Base-by-base conservation (phyloP, 2,329 filamentous ascomycete genomes). In the Bertia moriformis region DNA sequence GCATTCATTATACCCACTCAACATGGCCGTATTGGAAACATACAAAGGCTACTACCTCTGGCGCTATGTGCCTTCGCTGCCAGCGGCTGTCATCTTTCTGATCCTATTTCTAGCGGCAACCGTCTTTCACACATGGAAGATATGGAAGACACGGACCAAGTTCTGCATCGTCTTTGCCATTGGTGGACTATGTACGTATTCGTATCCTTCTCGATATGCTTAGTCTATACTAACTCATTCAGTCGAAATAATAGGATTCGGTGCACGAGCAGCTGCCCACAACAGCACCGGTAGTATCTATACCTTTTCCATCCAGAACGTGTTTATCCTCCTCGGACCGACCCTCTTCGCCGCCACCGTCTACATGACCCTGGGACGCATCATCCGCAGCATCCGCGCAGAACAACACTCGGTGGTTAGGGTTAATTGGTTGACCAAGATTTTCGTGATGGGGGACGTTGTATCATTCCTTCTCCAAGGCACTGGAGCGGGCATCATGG, bases 391-490 rank as follows among this genome's bases (percentile, higher is more conserved):
- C 37, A 53, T 63, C 3, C 53, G 55, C 18, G 60, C 52, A 18
- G 53, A 60, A 39, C 39, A 45, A 0, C 51, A 52, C 40, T 56
- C 56, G 2, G 38, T 61, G 20, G 50, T 63, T 15, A 50, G 43
- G 4, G 45, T 52, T 14, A 43, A 42, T 4, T 65, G 63, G 59
- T 50, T 75, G 4, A 74, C 71, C 3, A 67, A 62, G 40, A 56
- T 67, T 24, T 77, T 77, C 42, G 70, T 78, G 3, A 38, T 50
- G 4, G 68, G 70, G 22, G 72, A 77, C 44, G 49, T 74, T 3
- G 38, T 71, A 4, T 67, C 65, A 2, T 69, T 77, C 47, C 20
- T 64, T 2, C 51, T 73, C 3, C 71, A 76, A 49, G 56, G 56
- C 13, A 55, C 54, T 19, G 67, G 66, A 14, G 60, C 54, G 13